phyloP scores from a whole-genome alignment of 805 yeast genomes.

The Myxozyma lipomycoides region DNA sequence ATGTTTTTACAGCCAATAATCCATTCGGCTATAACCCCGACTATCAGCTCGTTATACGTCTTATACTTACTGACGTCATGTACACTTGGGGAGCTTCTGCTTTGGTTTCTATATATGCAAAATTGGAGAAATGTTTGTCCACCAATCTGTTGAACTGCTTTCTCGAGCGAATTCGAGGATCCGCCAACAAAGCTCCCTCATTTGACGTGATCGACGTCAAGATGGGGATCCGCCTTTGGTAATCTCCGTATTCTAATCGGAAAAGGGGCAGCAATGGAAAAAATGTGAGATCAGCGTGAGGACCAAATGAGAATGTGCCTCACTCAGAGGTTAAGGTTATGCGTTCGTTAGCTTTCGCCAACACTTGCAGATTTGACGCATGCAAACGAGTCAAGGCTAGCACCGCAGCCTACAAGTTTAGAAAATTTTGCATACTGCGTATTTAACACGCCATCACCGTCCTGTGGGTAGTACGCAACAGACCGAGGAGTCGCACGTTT shows the following conservation, averaged over 20 bases:
- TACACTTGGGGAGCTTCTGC: conserved; percentile 11
- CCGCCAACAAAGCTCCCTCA: conserved; percentile 27
- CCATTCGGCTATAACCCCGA: conserved; percentile 22
- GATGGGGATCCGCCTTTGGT: conserved; percentile 9
- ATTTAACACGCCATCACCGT: conserved; percentile 12
- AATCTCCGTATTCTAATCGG: conserved; percentile 14
- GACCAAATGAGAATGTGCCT: too few relatives aligned
- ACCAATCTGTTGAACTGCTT: conserved; percentile 11
- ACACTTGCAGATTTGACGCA: conserved; percentile 15
- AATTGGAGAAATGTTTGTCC: conserved; percentile 13
- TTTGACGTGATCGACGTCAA: too few relatives aligned
- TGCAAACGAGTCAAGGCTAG: conserved; percentile 6
- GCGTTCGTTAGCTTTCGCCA: conserved; percentile 23
- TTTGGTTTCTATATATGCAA: conserved; percentile 11
- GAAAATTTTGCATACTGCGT: conserved; percentile 14
- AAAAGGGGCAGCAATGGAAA: conserved; percentile 21
- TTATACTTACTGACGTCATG: conserved; percentile 7
- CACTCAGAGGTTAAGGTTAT: conserved; percentile 22
- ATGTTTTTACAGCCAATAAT: conserved; percentile 16
- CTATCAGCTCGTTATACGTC: conserved; percentile 7
- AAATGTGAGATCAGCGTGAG: conserved; percentile 20
- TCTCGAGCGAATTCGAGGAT: conserved; percentile 12
- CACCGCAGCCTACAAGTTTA: conserved; percentile 12
- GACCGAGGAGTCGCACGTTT: conserved; percentile 26
- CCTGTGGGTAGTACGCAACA: conserved; percentile 24